Evolutionary conservation across 805 yeast genomes (phyloP), one percentile per base, ranked within the genome.

Genomic region (Kodamaea kaohsiungensis): DNA sequence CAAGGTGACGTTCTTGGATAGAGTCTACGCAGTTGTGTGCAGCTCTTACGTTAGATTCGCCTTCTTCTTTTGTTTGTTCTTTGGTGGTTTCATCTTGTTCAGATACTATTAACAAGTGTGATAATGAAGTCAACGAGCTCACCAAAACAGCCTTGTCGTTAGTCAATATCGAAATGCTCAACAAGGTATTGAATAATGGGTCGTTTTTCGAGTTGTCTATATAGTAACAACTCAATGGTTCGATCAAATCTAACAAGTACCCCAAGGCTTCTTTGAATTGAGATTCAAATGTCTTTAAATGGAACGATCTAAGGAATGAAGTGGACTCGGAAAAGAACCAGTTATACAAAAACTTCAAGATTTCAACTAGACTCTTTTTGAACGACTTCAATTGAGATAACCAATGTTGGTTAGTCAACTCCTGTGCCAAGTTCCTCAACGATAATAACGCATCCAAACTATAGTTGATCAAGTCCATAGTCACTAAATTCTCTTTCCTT

Each of bases 371-470:
- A 49, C 71, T 77, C 46, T 70, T 72, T 55, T 81, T 80, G 45
- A 88, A 77, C 16, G 69, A 64, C 17, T 72, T 69, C 53, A 79
- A 73, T 61, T 80, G 76, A 1, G 93, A 88, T 57, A 95, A 72
- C 64, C 86, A 77, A 65, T 88, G 91, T 43, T 96, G 95, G 63
- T 90, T 88, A 46, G 81, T 87, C 10, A 88, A 80, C 66, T 91
- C 97, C 65, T 93, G 96, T 2, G 89, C 82, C 46, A 89, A 72
- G 68, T 95, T 95, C 64, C 98, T 79, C 53, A 95, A 73, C 16
- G 89, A 82, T 43, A 95, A 75, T 61, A 86, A 77, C 7, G 87
- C 78, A 64, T 75, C 76, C 48, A 72, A 69, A 18, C 76, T 67
- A 48, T 61, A 61, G 45, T 65, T 62, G 43, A 75, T 56, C 18